Base-by-base conservation (phyloP, 345 rosid genomes). In the Lenwebbia sp. region DNA sequence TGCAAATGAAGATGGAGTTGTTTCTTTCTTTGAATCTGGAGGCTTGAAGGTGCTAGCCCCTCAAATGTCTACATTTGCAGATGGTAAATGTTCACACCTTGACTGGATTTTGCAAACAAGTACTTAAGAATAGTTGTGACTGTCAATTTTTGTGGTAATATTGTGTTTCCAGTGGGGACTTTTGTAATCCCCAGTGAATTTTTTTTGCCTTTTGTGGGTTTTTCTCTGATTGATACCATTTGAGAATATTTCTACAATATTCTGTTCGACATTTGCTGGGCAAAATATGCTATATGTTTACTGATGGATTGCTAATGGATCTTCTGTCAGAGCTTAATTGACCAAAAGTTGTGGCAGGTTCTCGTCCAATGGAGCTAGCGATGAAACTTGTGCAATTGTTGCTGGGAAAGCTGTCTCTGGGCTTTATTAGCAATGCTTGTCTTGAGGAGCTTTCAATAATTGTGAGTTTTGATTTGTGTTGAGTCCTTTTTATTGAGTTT, bases 21-120 rank as follows among this genome's bases (percentile, higher is more conserved):
- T 58, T 54, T 44, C 86, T 37, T 90, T 96, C 78, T 86, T 87
- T n/a, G 92, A 94, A 83, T 92, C 92, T 75, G 95, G 92, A 86
- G 99, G 98, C 85, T 86, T 95, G 90, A 93, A 91, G 90, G 93
- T 93, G 85, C 89, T 96, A 37, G 94, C 95, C 87, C 88, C 90
- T 23, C 94, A 92, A 85, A 89, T 95, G 89, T 89, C 91, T 87
- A 84, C 86, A 83, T 85, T 96, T 37, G 88, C 93, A 6, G 95
- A 94, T 91, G 97, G 99, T 96, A 92, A 91, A 62, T 84, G 25
- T 55, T 83, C 83, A 40, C 74, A 47, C 60, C 19, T 86, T 54
- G 14, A 26, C 70, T 83, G 51, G 54, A 54, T 33, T 85, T 82
- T 62, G 12, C 30, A 41, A 25, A 37, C 56, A 47, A 65, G 13